Evolutionary conservation across 2,329 filamentous ascomycete species (phyloP).

Genomic region (Scytalidium lignicola): DNA sequence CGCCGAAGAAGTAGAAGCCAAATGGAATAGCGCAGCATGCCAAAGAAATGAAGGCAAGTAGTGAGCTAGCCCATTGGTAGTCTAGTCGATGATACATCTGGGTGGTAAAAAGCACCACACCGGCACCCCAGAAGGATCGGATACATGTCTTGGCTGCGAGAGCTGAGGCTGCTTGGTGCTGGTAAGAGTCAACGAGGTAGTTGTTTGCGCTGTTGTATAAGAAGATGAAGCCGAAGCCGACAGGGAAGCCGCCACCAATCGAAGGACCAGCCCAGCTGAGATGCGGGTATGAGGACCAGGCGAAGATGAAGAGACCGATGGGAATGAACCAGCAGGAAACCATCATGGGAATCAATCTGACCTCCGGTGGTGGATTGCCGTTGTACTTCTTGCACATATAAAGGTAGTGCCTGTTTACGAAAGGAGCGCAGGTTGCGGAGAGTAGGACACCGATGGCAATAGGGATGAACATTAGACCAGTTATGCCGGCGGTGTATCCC

Average conservation of each 20-base stretch:
- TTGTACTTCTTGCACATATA: slow-evolving; percentile 54
- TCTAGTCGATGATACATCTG: slow-evolving; percentile 74
- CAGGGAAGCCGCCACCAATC: slow-evolving; percentile 47
- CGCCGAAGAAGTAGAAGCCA: slow-evolving; percentile 75
- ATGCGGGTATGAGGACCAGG: slow-evolving; percentile 55
- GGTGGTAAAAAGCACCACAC: slow-evolving; percentile 70
- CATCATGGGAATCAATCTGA: slow-evolving; percentile 80
- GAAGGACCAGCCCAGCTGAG: slow-evolving; percentile 54
- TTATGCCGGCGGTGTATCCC: slow-evolving; percentile 67
- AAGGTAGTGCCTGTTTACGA: slow-evolving; percentile 80
- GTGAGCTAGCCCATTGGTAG: slow-evolving; percentile 69
- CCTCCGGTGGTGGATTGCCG: slow-evolving; percentile 71
- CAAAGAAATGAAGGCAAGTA: slow-evolving; percentile 69
- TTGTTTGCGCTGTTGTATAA: slow-evolving; percentile 57
- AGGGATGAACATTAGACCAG: slow-evolving; percentile 84
- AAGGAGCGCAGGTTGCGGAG: slow-evolving; percentile 61
- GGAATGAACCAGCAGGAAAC: slow-evolving; percentile 67
- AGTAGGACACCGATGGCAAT: slow-evolving; percentile 68
- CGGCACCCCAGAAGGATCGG: slow-evolving; percentile 75
- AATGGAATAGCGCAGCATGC: slow-evolving; percentile 80
- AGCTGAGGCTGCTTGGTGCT: slow-evolving; percentile 73
- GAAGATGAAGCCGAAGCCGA: slow-evolving; percentile 63
- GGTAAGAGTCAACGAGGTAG: slow-evolving; percentile 58
- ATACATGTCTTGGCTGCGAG: slow-evolving; percentile 79
- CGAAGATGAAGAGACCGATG: slow-evolving; percentile 61